These are phyloP conservation scores for Hippophae gyantsensis DNA, from an alignment of 306 rosid genomes.

Conservation along the genomic window DNA sequence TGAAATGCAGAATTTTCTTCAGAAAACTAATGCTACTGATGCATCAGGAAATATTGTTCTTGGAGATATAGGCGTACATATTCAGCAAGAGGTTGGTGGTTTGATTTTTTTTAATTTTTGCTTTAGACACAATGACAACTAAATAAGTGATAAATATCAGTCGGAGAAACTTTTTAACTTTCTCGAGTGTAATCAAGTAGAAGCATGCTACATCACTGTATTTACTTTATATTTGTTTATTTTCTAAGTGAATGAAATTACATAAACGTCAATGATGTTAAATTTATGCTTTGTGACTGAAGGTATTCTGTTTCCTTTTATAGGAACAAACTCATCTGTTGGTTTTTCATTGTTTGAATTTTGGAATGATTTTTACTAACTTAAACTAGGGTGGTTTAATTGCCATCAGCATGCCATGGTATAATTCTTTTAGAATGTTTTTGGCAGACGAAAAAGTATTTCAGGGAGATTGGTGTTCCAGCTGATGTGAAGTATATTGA, in stretches of 20 bases:
- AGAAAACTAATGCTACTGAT: constrained; percentile 86
- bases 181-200: too few relatives aligned
- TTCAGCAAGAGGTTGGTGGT: constrained; percentile 90
- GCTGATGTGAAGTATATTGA: constrained; percentile 94
- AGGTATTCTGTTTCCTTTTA: too few relatives aligned
- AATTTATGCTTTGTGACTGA: too few relatives aligned
- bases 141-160: too few relatives aligned
- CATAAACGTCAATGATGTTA: too few relatives aligned
- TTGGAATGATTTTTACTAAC: not conserved
- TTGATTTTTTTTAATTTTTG: constrained; percentile 1
- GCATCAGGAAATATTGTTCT: constrained; percentile 82
- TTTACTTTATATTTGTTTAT: too few relatives aligned
- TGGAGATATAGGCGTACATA: constrained; percentile 82
- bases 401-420: constrained; percentile 4
- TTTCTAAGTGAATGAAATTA: too few relatives aligned
- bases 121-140: too few relatives aligned
- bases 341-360: too few relatives aligned
- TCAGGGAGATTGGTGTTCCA: constrained; percentile 62
- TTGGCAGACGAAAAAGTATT: constrained; percentile 57
- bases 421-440: constrained; percentile 5
- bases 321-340: too few relatives aligned
- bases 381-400: not conserved
- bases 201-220: too few relatives aligned
- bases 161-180: too few relatives aligned
- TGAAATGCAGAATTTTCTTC: constrained; percentile 60